Evolutionary conservation across 2,329 filamentous ascomycete species (phyloP).

Genomic region (Neopestalotiopsis rosae): DNA sequence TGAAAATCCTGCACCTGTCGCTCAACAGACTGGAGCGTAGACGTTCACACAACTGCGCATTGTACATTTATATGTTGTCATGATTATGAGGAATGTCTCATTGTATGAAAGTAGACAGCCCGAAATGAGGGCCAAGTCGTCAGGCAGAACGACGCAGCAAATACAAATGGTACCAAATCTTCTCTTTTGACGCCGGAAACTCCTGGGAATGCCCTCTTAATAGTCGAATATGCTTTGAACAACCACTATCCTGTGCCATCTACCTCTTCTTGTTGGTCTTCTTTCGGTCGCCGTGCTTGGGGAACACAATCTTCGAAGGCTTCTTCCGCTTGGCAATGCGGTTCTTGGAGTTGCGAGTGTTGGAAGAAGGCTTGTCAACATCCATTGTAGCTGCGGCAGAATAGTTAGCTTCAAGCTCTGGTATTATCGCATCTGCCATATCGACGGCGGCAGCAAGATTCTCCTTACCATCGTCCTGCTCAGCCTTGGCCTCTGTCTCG

Average conservation of each 20-base stretch:
- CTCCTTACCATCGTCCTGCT: conserved; percentile 22
- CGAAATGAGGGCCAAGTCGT: background rate
- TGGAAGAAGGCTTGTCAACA: conserved; percentile 54
- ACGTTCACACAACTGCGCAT: background rate
- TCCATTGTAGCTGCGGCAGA: conserved; percentile 56
- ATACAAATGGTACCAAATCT: conserved; percentile 9
- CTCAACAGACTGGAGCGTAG: background rate
- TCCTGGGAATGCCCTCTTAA: conserved; percentile 14
- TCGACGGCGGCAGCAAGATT: background rate
- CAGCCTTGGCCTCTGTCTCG: conserved; percentile 30
- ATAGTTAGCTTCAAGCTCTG: background rate
- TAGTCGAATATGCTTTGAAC: background rate
- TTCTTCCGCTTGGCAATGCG: conserved; percentile 62
- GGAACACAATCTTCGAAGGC: conserved; percentile 65
- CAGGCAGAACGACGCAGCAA: background rate
- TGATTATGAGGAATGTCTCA: conserved; percentile 7
- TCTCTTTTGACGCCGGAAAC: conserved; percentile 9
- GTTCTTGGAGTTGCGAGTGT: conserved; percentile 48
- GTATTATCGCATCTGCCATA: conserved; percentile 19
- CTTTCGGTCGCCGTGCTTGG: conserved; percentile 59
- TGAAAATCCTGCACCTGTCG: conserved; percentile 6
- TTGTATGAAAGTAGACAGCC: conserved; percentile 14
- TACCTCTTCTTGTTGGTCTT: conserved; percentile 45
- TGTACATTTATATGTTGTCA: conserved; percentile 11
- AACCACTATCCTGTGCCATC: background rate